phyloP scores from a whole-genome alignment of 169 alveolate species.

The Cryptosporidium ubiquitum region DNA sequence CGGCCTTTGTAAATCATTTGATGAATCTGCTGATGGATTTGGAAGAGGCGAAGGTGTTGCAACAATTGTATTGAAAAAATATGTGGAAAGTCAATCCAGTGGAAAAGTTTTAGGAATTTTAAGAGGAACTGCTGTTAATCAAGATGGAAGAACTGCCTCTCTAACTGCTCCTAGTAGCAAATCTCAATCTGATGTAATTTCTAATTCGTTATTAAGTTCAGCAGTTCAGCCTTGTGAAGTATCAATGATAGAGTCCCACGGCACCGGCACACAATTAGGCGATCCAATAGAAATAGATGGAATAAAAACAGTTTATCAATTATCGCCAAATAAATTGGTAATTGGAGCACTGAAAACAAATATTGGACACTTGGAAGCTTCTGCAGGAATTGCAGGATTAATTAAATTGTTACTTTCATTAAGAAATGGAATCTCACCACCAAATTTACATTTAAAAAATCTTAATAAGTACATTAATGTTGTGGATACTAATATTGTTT shows the following conservation, averaged over 20 bases:
- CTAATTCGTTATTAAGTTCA: slow-evolving; percentile 14
- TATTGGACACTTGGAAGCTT: slow-evolving; percentile 81
- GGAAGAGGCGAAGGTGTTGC: slow-evolving; percentile 82
- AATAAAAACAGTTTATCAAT: slow-evolving; percentile 11
- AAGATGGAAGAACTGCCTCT: slow-evolving; percentile 80
- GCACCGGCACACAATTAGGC: slow-evolving; percentile 67
- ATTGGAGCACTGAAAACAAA: slow-evolving; percentile 81
- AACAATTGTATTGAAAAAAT: slow-evolving; percentile 73
- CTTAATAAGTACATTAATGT: slow-evolving; percentile 77
- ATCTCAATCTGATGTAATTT: slow-evolving; percentile 74
- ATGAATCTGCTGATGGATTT: slow-evolving; percentile 79
- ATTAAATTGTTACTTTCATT: slow-evolving; percentile 78
- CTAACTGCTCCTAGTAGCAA: slow-evolving; percentile 83
- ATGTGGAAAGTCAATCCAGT: neutral
- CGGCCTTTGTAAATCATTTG: slow-evolving; percentile 81
- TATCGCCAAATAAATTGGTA: slow-evolving; percentile 41
- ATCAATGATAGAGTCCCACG: slow-evolving; percentile 69
- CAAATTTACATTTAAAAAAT: slow-evolving; percentile 77
- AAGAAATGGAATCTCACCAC: slow-evolving; percentile 76
- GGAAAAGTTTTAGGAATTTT: slow-evolving; percentile 32
- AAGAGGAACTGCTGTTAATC: slow-evolving; percentile 77
- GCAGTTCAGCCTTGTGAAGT: neutral
- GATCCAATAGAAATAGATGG: slow-evolving; percentile 72
- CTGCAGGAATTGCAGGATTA: slow-evolving; percentile 82
- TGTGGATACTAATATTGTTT: slow-evolving; percentile 53